Base-by-base conservation (phyloP, 2,329 filamentous ascomycete genomes). In the Emmonsiellopsis sp. region DNA sequence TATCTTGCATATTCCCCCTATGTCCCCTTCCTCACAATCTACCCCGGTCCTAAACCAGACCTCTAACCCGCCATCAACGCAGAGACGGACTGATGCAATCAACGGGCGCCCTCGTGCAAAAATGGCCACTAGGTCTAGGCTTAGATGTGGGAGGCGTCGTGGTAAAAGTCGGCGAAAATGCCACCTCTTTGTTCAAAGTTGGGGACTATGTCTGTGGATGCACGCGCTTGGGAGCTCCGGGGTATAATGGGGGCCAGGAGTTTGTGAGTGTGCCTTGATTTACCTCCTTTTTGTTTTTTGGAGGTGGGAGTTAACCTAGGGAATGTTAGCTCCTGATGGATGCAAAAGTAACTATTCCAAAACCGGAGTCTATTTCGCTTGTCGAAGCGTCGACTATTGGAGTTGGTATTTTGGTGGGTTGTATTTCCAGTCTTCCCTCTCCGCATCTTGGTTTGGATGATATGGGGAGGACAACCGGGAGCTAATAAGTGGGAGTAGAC, bases 191-290 rank as follows among this genome's bases (percentile, higher is more conserved):
- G 11, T 65, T 67, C 56, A 63, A 64, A 53, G 56, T 61, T 42
- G 66, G 65, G 2, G 64, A 67, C 54, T 47, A 61, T 14, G 64
- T 68, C 11, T 65, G 58, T 56, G 66, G 65, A 21, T 66, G 65
- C 53, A 63, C 63, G 2, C 60, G 66, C 39, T 52, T 68, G 6
- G 66, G 66, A 1, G 51, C 14, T 4, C 51, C 53, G 27, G 60
- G 58, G 13, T 62, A 65, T 52, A 55, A 56, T 13, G 51, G 62
- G 13, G 62, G 57, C 48, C 62, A 65, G 49, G 64, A 68, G 61
- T 65, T 58, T 53, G 59, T 58, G 55, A 34, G 54, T 49, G 33
- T 32, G 11, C 27, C 21, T 5, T 10, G 10, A 8, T 32, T n/a
- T 39, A 39, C 13, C 4, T 13, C 10, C 10, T 17, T 13, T 44